Percentiles rank a stretch among this genome's conserved stretches.
These are phyloP conservation scores for Baorangia bicolor DNA, from an alignment of 768 basidiomycete genomes.

Conservation along the genomic window DNA sequence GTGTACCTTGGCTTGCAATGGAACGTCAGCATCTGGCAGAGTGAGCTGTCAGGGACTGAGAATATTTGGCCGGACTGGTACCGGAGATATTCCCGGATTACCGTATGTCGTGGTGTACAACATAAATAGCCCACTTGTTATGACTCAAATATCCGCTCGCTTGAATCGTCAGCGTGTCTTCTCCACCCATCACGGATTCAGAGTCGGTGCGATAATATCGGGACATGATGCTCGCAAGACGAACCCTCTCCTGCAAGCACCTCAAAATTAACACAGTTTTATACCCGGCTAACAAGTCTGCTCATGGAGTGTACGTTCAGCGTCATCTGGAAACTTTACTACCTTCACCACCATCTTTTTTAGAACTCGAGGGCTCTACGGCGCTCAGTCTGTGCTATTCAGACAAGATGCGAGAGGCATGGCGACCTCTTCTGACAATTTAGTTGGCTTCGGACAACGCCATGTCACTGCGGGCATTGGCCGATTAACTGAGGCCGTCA, in stretches of 20 bases:
- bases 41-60: background rate
- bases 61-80: background rate
- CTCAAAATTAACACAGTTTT: background rate
- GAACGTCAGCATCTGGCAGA: background rate
- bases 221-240: slow-evolving; percentile 15
- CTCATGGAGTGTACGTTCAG: slow-evolving; percentile 15
- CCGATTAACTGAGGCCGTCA: slow-evolving; percentile 49
- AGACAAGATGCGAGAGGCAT: slow-evolving; percentile 15
- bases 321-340: background rate
- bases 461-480: slow-evolving; percentile 48
- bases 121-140: background rate
- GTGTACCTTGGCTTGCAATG: background rate
- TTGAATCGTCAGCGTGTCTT: background rate
- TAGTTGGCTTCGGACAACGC: slow-evolving; percentile 40
- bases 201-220: background rate
- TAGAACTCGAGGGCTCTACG: background rate
- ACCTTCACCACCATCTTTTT: background rate
- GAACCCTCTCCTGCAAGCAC: background rate
- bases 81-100: no score
- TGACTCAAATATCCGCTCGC: background rate
- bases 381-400: background rate
- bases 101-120: no score
- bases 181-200: background rate
- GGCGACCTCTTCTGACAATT: slow-evolving; percentile 19
- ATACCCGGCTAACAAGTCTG: background rate